phyloP scores from a whole-genome alignment of 1,284 basidiomycete species.

The Lignosus rhinocerotis region DNA sequence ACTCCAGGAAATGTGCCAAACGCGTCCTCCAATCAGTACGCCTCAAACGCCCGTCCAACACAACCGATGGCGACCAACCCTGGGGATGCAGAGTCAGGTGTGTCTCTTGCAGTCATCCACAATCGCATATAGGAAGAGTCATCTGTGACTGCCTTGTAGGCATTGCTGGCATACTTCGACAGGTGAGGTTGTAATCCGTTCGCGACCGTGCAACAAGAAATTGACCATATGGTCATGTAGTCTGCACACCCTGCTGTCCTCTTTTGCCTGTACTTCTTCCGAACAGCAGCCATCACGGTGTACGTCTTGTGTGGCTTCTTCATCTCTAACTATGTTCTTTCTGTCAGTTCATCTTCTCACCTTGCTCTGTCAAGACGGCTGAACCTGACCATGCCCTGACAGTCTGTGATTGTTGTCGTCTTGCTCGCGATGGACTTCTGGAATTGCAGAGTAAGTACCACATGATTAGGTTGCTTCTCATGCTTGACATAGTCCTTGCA shows the following conservation, averaged over 20 bases:
- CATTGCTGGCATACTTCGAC: constrained; percentile 71
- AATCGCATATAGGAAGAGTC: not conserved
- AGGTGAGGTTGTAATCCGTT: constrained; percentile 42
- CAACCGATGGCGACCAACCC: constrained; percentile 51
- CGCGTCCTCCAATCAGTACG: constrained; percentile 34
- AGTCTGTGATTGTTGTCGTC: constrained; percentile 91
- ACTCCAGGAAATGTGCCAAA: constrained; percentile 40
- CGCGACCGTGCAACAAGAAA: not conserved
- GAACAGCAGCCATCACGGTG: constrained; percentile 80
- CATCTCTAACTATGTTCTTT: constrained; percentile 87
- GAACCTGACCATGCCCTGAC: constrained; percentile 4
- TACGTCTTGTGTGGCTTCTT: constrained; percentile 89
- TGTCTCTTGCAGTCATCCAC: constrained; percentile 18
- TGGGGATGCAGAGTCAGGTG: constrained; percentile 73
- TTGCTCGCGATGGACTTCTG: constrained; percentile 95
- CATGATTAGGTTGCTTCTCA: not conserved
- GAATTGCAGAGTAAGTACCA: constrained; percentile 80
- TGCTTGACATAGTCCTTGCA: constrained; percentile 33
- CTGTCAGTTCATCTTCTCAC: constrained; percentile 50
- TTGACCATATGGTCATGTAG: constrained; percentile 35
- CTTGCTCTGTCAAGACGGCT: not conserved
- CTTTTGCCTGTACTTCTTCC: constrained; percentile 85
- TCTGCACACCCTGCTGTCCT: constrained; percentile 85
- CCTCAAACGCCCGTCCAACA: constrained; percentile 49
- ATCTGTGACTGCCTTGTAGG: constrained; percentile 41